These are phyloP conservation scores for Fusarium sp. DNA, from an alignment of 2,329 filamentous ascomycete genomes.

Conservation along the genomic window DNA sequence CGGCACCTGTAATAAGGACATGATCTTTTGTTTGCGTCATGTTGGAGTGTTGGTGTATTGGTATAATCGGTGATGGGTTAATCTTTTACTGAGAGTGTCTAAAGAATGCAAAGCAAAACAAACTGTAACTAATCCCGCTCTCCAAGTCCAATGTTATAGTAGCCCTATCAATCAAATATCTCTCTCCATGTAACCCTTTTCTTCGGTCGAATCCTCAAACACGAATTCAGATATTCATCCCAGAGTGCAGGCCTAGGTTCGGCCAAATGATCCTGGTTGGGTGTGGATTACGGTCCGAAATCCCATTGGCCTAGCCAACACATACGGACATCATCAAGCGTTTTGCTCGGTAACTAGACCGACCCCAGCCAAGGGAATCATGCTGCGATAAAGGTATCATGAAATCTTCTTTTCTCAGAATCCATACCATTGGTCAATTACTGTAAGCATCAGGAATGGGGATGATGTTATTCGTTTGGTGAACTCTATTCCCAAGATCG, in stretches of 20 bases:
- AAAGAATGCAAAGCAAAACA: accelerated
- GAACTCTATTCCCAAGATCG: too few relatives aligned
- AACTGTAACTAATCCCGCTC: neutral
- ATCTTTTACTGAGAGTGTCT: too few relatives aligned
- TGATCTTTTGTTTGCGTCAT: slow-evolving; percentile 33
- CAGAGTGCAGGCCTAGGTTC: too few relatives aligned
- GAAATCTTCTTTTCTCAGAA: too few relatives aligned
- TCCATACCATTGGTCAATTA: too few relatives aligned
- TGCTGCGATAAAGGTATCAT: too few relatives aligned
- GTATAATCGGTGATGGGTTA: too few relatives aligned
- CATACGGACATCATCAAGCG: accelerated
- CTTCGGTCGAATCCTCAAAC: too few relatives aligned
- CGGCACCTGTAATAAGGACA: slow-evolving; percentile 73
- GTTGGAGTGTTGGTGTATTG: accelerated
- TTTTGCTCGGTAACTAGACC: slow-evolving; percentile 2
- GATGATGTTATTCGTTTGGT: too few relatives aligned
- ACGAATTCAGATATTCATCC: neutral
- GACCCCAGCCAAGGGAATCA: neutral
- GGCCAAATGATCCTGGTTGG: accelerated
- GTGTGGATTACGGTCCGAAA: neutral
- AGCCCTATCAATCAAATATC: too few relatives aligned
- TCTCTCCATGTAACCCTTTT: too few relatives aligned
- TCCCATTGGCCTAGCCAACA: slow-evolving; percentile 5
- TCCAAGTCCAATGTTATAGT: neutral
- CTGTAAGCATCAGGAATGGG: too few relatives aligned